A percentile compares a stretch with the other conserved stretches of the same genome.
Conservation (phyloP, 768 basidiomycete genomes). For the Lentinula guzmanii region DNA sequence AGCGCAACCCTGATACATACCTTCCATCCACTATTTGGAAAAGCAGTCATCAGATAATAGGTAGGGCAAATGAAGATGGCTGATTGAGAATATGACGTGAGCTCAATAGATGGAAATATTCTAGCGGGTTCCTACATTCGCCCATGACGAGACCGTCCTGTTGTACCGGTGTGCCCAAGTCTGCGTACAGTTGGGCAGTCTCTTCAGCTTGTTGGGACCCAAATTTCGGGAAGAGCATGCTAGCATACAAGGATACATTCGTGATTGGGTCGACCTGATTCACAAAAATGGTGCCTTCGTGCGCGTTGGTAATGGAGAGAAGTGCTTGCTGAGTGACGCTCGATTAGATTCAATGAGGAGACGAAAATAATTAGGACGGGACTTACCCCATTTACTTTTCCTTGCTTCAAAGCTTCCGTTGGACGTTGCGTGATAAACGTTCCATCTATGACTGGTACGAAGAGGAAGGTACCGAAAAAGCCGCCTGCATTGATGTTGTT, state of each 20-base stretch:
- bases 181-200: slow-evolving; percentile 13
- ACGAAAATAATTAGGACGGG: neutral
- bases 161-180: slow-evolving; percentile 11
- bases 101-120: neutral
- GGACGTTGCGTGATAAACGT: slow-evolving; percentile 26
- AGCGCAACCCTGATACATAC: slow-evolving; percentile 11
- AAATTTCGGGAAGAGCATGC: slow-evolving; percentile 19
- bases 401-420: slow-evolving; percentile 19
- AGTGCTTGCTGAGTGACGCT: slow-evolving; percentile 13
- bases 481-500: slow-evolving; percentile 17
- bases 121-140: slow-evolving; percentile 15
- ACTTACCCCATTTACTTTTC: slow-evolving; percentile 22
- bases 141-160: slow-evolving; percentile 18
- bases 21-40: slow-evolving; percentile 24
- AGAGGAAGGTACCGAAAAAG: slow-evolving; percentile 24
- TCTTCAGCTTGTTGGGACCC: slow-evolving; percentile 4
- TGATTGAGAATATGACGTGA: slow-evolving; percentile 1
- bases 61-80: slow-evolving; percentile 31
- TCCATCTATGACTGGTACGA: slow-evolving; percentile 31
- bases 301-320: slow-evolving; percentile 19
- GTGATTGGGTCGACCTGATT: slow-evolving; percentile 12
- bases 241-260: slow-evolving; percentile 15
- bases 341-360: no score
- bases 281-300: slow-evolving; percentile 26
- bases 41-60: slow-evolving; percentile 22